Conservation (phyloP, 2,329 filamentous ascomycete genomes). For the Diaporthe sp. region DNA sequence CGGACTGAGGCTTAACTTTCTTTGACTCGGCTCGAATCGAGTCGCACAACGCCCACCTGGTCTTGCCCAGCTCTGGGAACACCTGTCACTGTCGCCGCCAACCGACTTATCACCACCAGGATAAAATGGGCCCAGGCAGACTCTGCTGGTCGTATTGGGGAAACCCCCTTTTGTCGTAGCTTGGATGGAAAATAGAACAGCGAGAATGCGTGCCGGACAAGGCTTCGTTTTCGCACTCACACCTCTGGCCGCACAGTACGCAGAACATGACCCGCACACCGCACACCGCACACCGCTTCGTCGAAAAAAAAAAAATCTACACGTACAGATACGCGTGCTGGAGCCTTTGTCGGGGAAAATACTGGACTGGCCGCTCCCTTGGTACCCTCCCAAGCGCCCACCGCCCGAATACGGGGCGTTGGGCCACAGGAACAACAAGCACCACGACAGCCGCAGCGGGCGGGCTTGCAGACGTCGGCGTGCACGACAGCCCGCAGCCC, state of each 20-base stretch:
- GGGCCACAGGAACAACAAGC: conserved; percentile 26
- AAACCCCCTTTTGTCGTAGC: not conserved
- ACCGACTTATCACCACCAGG: not conserved
- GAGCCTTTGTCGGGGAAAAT: conserved; percentile 15
- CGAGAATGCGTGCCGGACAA: conserved; percentile 5
- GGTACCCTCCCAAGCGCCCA: conserved; percentile 5
- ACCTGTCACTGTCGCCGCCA: not conserved
- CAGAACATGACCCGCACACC: conserved; percentile 1
- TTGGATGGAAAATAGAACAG: not conserved
- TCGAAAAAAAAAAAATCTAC: not conserved
- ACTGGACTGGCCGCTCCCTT: not conserved
- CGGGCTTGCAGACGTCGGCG: conserved; percentile 10
- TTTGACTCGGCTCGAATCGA: conserved; percentile 16
- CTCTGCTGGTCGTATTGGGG: not conserved
- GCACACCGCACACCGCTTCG: conserved; percentile 29
- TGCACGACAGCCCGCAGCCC: conserved; percentile 31
- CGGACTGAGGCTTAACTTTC: conserved; percentile 31
- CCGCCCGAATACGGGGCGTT: conserved; percentile 3
- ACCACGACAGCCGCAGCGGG: conserved; percentile 4
- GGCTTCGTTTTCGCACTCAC: conserved; percentile 7
- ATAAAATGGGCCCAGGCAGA: not conserved
- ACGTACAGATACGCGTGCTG: conserved; percentile 15
- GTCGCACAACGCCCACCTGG: not conserved
- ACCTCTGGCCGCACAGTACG: conserved; percentile 19
- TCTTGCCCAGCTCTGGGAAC: not conserved